These are phyloP conservation scores for Calonectria fujianensis DNA, from an alignment of 2,329 filamentous ascomycete species.

Conservation along the genomic window DNA sequence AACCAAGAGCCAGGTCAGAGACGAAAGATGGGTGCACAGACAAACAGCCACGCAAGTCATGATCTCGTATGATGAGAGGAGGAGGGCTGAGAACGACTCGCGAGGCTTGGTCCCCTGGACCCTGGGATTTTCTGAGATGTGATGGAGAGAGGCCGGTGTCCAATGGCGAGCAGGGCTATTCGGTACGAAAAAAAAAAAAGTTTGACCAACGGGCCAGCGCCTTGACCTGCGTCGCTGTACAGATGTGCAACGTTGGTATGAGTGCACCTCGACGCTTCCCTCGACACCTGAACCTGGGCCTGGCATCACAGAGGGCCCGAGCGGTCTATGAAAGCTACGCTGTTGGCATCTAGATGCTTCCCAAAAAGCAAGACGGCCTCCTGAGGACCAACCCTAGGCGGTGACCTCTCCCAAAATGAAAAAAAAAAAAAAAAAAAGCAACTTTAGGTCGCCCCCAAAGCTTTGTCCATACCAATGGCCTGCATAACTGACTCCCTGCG, in stretches of 20 bases:
- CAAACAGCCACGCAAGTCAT: constrained; percentile 2
- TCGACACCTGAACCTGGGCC: constrained; percentile 8
- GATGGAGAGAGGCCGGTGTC: background rate
- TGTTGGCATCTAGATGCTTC: constrained; percentile 35
- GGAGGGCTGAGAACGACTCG: constrained; percentile 12
- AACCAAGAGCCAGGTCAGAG: constrained; percentile 34
- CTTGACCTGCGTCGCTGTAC: constrained; percentile 16
- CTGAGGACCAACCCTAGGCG: constrained; percentile 24
- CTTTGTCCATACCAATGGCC: constrained; percentile 44
- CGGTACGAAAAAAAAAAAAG: constrained; percentile 1
- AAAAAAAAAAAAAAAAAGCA: constrained; percentile 51
- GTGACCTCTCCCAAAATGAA: constrained; percentile 12
- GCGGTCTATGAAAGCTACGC: constrained; percentile 18
- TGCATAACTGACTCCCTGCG: constrained; percentile 44
- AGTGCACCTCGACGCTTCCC: background rate
- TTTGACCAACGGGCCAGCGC: constrained; percentile 2
- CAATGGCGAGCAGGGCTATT: constrained; percentile 8
- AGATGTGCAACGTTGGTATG: constrained; percentile 8
- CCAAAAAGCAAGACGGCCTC: constrained; percentile 46
- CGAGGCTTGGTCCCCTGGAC: constrained; percentile 5
- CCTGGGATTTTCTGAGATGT: constrained; percentile 18
- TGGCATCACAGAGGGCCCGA: constrained; percentile 31
- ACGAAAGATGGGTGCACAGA: constrained; percentile 2
- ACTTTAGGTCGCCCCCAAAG: constrained; percentile 45
- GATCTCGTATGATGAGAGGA: constrained; percentile 34